Evolutionary conservation across 1,284 basidiomycete genomes (phyloP).

Genomic region (Moniliophthora roreri): DNA sequence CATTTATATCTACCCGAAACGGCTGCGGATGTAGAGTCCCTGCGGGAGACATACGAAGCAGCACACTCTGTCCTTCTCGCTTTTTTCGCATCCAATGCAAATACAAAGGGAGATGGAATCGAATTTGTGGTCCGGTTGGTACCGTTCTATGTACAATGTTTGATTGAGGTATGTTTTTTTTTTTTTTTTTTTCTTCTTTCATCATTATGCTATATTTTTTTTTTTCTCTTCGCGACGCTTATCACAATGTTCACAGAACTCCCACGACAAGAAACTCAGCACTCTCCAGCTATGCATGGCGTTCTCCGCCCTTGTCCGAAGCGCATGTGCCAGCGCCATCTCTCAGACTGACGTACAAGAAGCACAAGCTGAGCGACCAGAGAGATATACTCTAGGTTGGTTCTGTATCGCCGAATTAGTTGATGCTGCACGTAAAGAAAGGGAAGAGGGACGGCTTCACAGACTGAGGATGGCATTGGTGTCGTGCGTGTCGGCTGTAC

Average conservation of each 20-base stretch:
- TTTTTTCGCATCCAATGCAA: slow-evolving; percentile 60
- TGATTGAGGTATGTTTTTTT: slow-evolving; percentile 56
- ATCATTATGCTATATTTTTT: too few species aligned
- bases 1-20: slow-evolving; percentile 33
- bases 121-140: slow-evolving; percentile 53
- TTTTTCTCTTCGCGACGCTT: not conserved
- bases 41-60: slow-evolving; percentile 72
- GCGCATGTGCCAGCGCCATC: slow-evolving; percentile 51
- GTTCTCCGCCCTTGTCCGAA: slow-evolving; percentile 61
- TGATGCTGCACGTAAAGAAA: not conserved
- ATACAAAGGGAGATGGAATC: slow-evolving; percentile 21
- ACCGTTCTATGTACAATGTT: slow-evolving; percentile 64
- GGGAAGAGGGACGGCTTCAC: slow-evolving; percentile 29
- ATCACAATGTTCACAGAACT: slow-evolving; percentile 51
- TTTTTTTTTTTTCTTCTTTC: slow-evolving; percentile 4
- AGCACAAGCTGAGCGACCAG: not conserved
- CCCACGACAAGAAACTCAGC: slow-evolving; percentile 54
- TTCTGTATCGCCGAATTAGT: slow-evolving; percentile 1
- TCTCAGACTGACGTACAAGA: not conserved
- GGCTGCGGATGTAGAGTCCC: slow-evolving; percentile 52
- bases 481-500: slow-evolving; percentile 57
- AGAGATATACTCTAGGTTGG: slow-evolving; percentile 1
- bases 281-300: slow-evolving; percentile 63
- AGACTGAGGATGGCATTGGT: slow-evolving; percentile 58
- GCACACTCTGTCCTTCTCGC: slow-evolving; percentile 74